Evolutionary conservation across 2,329 filamentous ascomycete genomes (phyloP).

Genomic region (Delphinella strobiligena): DNA sequence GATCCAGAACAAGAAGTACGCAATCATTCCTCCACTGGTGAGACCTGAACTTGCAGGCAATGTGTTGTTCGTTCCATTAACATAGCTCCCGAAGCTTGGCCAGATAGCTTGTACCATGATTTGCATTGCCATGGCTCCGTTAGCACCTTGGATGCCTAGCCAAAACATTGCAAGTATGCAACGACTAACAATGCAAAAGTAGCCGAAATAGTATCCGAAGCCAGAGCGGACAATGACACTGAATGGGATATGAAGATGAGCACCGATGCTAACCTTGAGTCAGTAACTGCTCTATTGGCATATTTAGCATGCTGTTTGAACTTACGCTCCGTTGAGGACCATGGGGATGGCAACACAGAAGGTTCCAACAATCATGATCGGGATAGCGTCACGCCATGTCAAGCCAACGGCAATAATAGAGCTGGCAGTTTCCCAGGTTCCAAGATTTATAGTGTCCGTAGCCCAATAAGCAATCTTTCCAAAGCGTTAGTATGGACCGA

Average conservation of each 20-base stretch:
- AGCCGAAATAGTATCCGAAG: conserved; percentile 47
- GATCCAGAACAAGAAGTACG: conserved; percentile 47
- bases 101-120: conserved; percentile 46
- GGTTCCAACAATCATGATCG: conserved; percentile 39
- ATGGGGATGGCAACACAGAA: conserved; percentile 46
- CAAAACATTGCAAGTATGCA: conserved; percentile 46
- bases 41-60: conserved; percentile 36
- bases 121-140: conserved; percentile 43
- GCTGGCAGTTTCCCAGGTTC: conserved; percentile 26
- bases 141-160: conserved; percentile 56
- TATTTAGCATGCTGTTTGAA: no score
- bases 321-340: conserved; percentile 46
- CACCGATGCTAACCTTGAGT: conserved; percentile 41
- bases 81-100: conserved; percentile 23
- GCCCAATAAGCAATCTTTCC: conserved; percentile 20
- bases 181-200: conserved; percentile 41
- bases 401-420: conserved; percentile 39
- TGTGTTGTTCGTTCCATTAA: conserved; percentile 13
- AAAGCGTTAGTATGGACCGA: no score
- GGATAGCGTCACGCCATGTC: conserved; percentile 42
- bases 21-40: conserved; percentile 43
- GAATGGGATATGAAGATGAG: conserved; percentile 42
- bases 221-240: conserved; percentile 43
- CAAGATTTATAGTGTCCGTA: conserved; percentile 27
- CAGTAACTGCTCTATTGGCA: conserved; percentile 41